Evolutionary conservation across 2,329 filamentous ascomycete species (phyloP).

Genomic region (Fusarium sp.): DNA sequence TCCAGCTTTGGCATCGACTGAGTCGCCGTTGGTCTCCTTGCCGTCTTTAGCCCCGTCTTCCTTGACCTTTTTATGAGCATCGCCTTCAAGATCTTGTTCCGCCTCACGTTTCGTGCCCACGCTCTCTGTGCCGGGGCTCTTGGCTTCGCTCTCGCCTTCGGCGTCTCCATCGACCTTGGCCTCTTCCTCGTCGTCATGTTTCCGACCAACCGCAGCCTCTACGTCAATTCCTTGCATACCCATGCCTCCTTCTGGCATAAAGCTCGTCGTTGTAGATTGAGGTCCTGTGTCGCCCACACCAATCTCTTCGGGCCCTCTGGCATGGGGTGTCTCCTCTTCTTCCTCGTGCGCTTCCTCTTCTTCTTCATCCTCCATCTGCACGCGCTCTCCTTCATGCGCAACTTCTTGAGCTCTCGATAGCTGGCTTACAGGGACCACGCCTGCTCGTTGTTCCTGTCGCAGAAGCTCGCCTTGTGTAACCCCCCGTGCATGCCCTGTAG

Average conservation of each 20-base stretch:
- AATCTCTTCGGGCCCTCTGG: constrained; percentile 84
- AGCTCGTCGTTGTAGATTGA: constrained; percentile 62
- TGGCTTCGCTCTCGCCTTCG: constrained; percentile 46
- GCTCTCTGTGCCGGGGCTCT: constrained; percentile 48
- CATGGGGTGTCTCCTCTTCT: constrained; percentile 77
- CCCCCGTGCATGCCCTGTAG: constrained; percentile 62
- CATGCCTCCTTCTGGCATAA: constrained; percentile 55
- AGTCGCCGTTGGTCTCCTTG: constrained; percentile 50
- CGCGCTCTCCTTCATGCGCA: constrained; percentile 43
- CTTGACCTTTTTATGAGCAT: constrained; percentile 61
- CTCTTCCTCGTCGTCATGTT: constrained; percentile 49
- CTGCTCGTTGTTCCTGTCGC: constrained; percentile 86
- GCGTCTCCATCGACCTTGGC: constrained; percentile 32
- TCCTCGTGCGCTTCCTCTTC: constrained; percentile 54
- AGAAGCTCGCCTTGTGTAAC: constrained; percentile 87
- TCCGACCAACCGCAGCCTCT: constrained; percentile 70
- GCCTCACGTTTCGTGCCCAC: constrained; percentile 67
- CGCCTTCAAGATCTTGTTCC: constrained; percentile 58
- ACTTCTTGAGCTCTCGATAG: constrained; percentile 57
- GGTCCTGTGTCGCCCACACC: constrained; percentile 88
- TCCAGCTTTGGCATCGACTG: constrained; percentile 6
- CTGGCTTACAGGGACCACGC: constrained; percentile 77
- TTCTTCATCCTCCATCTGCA: constrained; percentile 45
- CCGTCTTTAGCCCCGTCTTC: constrained; percentile 54
- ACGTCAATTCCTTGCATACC: constrained; percentile 68